Percentiles rank a stretch among this genome's conserved stretches.
phyloP scores from a whole-genome alignment of 1,284 basidiomycete genomes.

The Sparassis latifolia region DNA sequence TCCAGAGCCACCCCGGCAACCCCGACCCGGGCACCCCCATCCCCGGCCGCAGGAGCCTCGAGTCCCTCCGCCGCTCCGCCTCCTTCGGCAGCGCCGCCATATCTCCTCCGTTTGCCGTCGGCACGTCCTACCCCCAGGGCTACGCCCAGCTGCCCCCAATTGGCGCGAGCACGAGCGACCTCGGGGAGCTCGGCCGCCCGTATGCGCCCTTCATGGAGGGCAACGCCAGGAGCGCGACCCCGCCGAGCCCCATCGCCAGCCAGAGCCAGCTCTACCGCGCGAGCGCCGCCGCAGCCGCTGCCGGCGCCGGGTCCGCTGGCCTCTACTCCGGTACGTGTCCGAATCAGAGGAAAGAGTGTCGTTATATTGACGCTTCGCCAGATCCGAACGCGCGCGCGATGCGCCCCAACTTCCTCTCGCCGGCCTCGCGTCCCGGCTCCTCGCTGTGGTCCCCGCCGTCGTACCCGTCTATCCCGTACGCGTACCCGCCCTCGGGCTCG shows the following conservation, averaged over 20 bases:
- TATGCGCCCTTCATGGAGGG: constrained; percentile 47
- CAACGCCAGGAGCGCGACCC: constrained; percentile 16
- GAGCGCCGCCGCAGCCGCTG: constrained; percentile 36
- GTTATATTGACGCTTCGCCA: not conserved
- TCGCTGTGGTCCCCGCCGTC: constrained; percentile 55
- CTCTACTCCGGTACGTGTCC: not conserved
- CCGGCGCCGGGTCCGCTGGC: constrained; percentile 14
- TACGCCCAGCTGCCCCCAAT: not conserved
- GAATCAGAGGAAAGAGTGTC: constrained; percentile 4
- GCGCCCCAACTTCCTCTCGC: constrained; percentile 61
- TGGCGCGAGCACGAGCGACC: constrained; percentile 15
- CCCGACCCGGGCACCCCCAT: constrained; percentile 44
- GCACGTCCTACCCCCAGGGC: constrained; percentile 12
- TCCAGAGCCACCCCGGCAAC: constrained; percentile 56
- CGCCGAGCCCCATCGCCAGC: constrained; percentile 23
- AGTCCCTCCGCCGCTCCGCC: constrained; percentile 25
- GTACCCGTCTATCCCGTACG: constrained; percentile 27
- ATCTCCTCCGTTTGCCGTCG: constrained; percentile 12
- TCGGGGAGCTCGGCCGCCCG: constrained; percentile 31
- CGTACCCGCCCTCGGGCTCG: constrained; percentile 27
- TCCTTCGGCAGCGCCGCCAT: not conserved
- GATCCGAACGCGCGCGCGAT: constrained; percentile 25
- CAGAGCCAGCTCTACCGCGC: constrained; percentile 34
- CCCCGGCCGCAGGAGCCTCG: constrained; percentile 32
- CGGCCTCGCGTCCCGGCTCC: constrained; percentile 54